Evolutionary conservation across 2,329 filamentous ascomycete species (phyloP), one percentile per base, ranked within the genome.

Genomic region (Didymella keratinophila): DNA sequence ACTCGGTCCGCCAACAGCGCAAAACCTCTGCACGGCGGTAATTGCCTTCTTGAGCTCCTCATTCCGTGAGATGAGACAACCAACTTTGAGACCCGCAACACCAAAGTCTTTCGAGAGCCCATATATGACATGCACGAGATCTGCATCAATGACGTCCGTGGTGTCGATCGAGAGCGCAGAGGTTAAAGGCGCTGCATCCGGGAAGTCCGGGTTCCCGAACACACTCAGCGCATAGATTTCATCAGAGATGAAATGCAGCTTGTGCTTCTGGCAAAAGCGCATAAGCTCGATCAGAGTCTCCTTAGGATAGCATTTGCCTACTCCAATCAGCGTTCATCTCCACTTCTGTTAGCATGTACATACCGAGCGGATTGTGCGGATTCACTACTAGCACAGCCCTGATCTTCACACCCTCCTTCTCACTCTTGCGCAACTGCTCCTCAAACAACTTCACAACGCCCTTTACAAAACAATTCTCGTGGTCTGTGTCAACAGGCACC

Each of bases 171-270:
- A 66, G 23, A 71, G 63, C 16, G 65, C 39, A 4, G 71, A 72
- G 6, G 59, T 64, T 30, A 73, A 73, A 8, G 56, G 45, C 10
- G 21, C 23, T 62, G 72, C 34, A 16, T 57, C 14, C 28, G 53
- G 46, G 73, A 16, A 30, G 7, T 27, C 28, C 0, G 37, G 37
- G 10, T 58, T 52, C 9, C 20, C 16, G 12, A 52, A 87, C 0
- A 81, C 73, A 0, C 84, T 86, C 2, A 85, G 66, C 0, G 83
- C 84, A 64, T 87, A 87, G n/a, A 87, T 81, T 65, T 87, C 85
- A 63, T 87, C 84, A 61, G 80, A 81, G 69, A 87, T 79, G 34
- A 87, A 72, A 63, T 87, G 83, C 2, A 86, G 71, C 3, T 75
- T 58, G 59, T 85, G 72, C 52, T 78, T 76, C 49, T 84, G 75